phyloP scores from a whole-genome alignment of 495 filamentous ascomycete species.

The Xylaria intraflava region DNA sequence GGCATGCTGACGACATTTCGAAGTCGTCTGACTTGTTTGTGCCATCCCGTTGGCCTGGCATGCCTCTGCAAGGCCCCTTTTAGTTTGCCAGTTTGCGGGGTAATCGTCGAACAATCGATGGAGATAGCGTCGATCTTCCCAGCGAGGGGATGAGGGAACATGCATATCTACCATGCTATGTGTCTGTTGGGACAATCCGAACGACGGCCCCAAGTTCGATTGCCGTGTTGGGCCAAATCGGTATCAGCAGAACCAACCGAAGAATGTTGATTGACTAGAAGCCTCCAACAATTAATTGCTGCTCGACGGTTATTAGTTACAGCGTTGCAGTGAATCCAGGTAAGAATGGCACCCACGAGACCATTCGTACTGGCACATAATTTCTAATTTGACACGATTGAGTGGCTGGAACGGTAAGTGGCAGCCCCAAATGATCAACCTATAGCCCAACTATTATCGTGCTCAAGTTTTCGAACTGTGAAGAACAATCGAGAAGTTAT shows the following conservation, averaged over 20 bases:
- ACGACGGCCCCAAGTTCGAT: background rate
- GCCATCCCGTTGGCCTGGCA: slow-evolving; percentile 2
- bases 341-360: slow-evolving; percentile 1
- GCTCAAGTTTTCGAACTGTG: slow-evolving; percentile 15
- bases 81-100: slow-evolving; percentile 5
- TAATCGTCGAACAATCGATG: slow-evolving; percentile 1
- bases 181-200: background rate
- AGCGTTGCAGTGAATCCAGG: background rate
- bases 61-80: background rate
- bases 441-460: background rate
- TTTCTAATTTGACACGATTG: background rate
- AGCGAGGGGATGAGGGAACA: background rate
- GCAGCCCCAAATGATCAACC: background rate
- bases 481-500: slow-evolving; percentile 83
- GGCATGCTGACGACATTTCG: background rate
- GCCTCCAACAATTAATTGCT: background rate
- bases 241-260: slow-evolving; percentile 1
- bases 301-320: background rate
- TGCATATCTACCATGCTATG: background rate
- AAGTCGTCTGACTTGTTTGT: slow-evolving; percentile 7
- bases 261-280: background rate
- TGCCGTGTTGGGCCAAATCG: background rate
- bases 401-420: background rate
- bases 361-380: background rate
- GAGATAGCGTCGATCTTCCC: slow-evolving; percentile 3